These are phyloP conservation scores for Sungouiella thailandica DNA, from an alignment of 805 yeast species.

Conservation along the genomic window DNA sequence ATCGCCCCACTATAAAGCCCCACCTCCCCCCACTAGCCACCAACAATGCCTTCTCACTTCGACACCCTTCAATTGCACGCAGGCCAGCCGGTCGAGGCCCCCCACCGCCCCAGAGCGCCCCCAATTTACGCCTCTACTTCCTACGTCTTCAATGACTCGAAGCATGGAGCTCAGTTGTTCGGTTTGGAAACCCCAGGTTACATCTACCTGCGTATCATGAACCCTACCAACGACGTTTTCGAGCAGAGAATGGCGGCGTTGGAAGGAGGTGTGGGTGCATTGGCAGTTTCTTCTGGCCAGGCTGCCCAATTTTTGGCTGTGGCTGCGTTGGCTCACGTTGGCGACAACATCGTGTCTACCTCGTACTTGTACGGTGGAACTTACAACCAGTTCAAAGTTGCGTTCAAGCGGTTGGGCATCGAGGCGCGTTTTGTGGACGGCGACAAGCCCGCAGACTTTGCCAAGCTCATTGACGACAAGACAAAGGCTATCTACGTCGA, in stretches of 20 bases:
- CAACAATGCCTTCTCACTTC: conserved; percentile 58
- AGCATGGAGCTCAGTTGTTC: conserved; percentile 88
- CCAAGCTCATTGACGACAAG: conserved; percentile 66
- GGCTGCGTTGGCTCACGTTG: conserved; percentile 76
- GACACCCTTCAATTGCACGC: conserved; percentile 94
- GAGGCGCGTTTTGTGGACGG: conserved; percentile 83
- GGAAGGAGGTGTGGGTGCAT: conserved; percentile 88
- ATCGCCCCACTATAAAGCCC: conserved; percentile 1
- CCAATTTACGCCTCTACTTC: conserved; percentile 93
- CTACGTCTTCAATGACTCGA: conserved; percentile 78
- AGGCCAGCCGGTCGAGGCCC: conserved; percentile 72
- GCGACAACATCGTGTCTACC: conserved; percentile 87
- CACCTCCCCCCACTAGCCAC: conserved; percentile 1
- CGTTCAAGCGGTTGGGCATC: conserved; percentile 84
- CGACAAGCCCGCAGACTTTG: conserved; percentile 71
- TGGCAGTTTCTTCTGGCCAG: conserved; percentile 93
- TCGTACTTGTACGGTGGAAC: conserved; percentile 93
- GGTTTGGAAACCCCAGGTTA: conserved; percentile 80
- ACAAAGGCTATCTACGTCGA: conserved; percentile 90
- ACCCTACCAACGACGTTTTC: conserved; percentile 89
- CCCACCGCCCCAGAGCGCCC: conserved; percentile 77
- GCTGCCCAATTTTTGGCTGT: conserved; percentile 89
- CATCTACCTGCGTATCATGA: conserved; percentile 85
- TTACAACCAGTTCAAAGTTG: conserved; percentile 89
- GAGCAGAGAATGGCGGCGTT: conserved; percentile 90